These are phyloP conservation scores for Alnus glutinosa DNA, from an alignment of 306 rosid species.

Conservation along the genomic window DNA sequence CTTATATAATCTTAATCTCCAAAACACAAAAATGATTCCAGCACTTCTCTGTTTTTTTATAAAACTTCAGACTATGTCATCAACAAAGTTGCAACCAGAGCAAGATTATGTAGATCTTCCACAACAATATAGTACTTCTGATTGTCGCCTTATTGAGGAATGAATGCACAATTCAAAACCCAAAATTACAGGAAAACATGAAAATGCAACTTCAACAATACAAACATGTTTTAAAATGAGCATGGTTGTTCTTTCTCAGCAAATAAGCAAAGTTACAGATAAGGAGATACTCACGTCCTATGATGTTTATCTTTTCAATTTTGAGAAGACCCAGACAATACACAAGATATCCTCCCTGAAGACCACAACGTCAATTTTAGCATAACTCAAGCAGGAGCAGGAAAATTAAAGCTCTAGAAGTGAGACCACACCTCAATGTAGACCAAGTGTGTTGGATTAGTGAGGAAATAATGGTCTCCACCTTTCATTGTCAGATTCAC, in stretches of 20 bases:
- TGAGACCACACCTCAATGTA: constrained; percentile 26
- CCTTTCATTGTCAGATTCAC: constrained; percentile 79
- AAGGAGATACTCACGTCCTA: constrained; percentile 79
- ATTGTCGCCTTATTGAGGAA: not conserved
- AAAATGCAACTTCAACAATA: not conserved
- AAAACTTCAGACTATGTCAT: not conserved
- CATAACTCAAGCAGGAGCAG: not conserved
- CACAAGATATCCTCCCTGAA: constrained; percentile 37
- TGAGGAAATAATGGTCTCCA: constrained; percentile 51
- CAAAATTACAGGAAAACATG: not conserved
- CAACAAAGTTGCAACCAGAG: not conserved
- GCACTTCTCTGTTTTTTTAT: not conserved
- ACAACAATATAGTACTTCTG: not conserved
- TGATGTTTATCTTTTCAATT: constrained; percentile 58
- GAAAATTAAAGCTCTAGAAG: not conserved
- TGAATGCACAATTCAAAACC: not conserved
- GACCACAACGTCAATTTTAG: constrained; percentile 21
- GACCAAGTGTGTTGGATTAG: constrained; percentile 32
- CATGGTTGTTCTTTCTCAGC: not conserved
- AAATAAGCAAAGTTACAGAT: constrained; percentile 3
- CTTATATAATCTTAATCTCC: not conserved
- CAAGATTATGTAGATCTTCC: not conserved
- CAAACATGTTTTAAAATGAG: not conserved
- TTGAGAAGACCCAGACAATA: constrained; percentile 64
- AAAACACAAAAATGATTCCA: not conserved